Conservation (phyloP, 2,329 filamentous ascomycete species). For the Aspergillus versicolor region DNA sequence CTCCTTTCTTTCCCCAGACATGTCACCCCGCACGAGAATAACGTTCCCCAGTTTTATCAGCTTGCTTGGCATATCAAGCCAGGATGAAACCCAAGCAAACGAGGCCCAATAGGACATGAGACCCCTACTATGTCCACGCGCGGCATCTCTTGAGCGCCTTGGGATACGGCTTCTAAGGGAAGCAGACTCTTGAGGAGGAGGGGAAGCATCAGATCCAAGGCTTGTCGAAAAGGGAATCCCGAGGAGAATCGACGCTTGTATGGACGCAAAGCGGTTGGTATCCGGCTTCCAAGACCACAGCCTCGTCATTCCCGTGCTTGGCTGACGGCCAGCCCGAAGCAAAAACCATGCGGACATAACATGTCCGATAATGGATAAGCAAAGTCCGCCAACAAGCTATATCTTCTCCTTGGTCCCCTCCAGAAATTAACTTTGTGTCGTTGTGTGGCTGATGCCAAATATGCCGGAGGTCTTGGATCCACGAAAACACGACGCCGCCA, state of each 20-base stretch:
- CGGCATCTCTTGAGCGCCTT: background rate
- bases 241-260: background rate
- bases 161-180: background rate
- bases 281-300: slow-evolving; percentile 3
- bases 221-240: background rate
- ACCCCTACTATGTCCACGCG: background rate
- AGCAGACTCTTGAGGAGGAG: background rate
- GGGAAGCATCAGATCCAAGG: slow-evolving; percentile 1
- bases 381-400: slow-evolving; percentile 8
- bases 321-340: slow-evolving; percentile 1
- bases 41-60: background rate
- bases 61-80: background rate
- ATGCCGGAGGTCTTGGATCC: background rate
- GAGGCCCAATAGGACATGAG: background rate
- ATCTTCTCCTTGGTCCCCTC: background rate
- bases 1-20: slow-evolving; percentile 3
- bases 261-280: background rate
- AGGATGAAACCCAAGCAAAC: background rate
- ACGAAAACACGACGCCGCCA: background rate
- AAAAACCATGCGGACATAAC: background rate
- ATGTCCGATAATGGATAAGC: background rate
- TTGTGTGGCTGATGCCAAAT: slow-evolving; percentile 7
- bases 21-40: background rate
- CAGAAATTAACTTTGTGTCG: background rate
- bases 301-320: slow-evolving; percentile 1